These are phyloP conservation scores for Moelleriella libera DNA, from an alignment of 2,329 filamentous ascomycete species.

Conservation along the genomic window DNA sequence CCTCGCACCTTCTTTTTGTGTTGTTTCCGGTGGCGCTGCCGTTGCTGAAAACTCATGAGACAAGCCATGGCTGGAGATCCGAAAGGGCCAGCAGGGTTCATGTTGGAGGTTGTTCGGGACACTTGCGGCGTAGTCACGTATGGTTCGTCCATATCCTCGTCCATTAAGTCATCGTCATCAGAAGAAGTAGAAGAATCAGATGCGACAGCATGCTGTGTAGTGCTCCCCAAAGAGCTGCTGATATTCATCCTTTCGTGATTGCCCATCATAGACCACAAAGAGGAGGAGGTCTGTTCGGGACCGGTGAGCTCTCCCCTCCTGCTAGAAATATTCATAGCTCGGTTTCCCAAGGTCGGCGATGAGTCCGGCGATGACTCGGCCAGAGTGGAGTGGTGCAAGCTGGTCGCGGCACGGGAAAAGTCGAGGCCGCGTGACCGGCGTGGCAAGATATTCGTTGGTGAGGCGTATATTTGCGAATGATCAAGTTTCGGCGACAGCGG, in stretches of 20 bases:
- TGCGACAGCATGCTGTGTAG: conserved; percentile 43
- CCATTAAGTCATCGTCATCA: conserved; percentile 56
- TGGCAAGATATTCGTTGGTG: conserved; percentile 76
- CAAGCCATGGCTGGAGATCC: conserved; percentile 60
- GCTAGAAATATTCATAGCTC: conserved; percentile 47
- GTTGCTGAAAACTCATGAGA: conserved; percentile 70
- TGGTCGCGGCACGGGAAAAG: conserved; percentile 86
- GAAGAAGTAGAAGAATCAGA: conserved; percentile 68
- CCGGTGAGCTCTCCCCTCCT: conserved; percentile 34
- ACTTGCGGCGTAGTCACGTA: conserved; percentile 76
- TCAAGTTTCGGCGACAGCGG: conserved; percentile 81
- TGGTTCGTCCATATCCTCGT: conserved; percentile 64
- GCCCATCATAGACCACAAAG: conserved; percentile 57
- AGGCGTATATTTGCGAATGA: conserved; percentile 70
- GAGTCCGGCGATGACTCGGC: conserved; percentile 85
- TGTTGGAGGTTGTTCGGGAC: conserved; percentile 38
- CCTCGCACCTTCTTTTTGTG: conserved; percentile 40
- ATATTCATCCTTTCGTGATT: conserved; percentile 56
- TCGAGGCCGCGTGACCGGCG: conserved; percentile 81
- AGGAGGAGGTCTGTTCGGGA: conserved; percentile 52
- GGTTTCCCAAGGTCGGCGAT: conserved; percentile 67
- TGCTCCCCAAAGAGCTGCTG: conserved; percentile 67
- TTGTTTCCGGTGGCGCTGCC: conserved; percentile 59
- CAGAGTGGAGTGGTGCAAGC: conserved; percentile 87
- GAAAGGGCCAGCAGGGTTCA: conserved; percentile 37